phyloP scores from a whole-genome alignment of 139 green algal genomes.

The Micractinium conductrix region DNA sequence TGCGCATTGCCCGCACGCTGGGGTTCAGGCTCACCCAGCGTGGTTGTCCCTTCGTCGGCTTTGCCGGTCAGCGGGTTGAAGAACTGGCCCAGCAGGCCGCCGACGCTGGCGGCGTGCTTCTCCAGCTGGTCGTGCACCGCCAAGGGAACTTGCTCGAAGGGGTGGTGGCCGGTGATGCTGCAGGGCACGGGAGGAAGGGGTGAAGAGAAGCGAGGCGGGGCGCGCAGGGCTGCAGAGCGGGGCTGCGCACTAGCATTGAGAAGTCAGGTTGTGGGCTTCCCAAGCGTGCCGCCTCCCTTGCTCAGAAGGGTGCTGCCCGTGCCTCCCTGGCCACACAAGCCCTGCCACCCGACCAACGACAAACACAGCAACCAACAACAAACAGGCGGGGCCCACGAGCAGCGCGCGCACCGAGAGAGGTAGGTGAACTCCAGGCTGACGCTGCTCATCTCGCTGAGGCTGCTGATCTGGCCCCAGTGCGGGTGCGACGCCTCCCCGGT shows the following conservation, averaged over 20 bases:
- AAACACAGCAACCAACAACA: not conserved
- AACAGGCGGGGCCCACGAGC: not conserved
- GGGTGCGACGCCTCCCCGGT: constrained; percentile 33
- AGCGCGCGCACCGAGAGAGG: constrained; percentile 36
- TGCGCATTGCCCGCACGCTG: too few species aligned
- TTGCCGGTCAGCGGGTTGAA: constrained; percentile 32
- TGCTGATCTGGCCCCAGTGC: constrained; percentile 51
- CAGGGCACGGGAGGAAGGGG: too few species aligned
- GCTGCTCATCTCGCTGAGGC: constrained; percentile 76
- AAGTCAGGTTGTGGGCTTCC: too few species aligned
- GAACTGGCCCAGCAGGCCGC: constrained; percentile 42
- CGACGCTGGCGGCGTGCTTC: not conserved
- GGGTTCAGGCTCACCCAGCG: constrained; percentile 29
- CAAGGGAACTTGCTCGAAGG: constrained; percentile 18
- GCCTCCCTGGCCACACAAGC: too few species aligned
- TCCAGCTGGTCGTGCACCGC: constrained; percentile 36
- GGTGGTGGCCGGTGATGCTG: constrained; percentile 50
- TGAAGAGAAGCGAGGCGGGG: too few species aligned
- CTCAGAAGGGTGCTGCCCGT: too few species aligned
- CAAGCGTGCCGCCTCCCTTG: too few species aligned
- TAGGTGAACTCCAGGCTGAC: constrained; percentile 84
- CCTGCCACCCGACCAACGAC: too few species aligned
- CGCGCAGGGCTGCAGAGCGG: too few species aligned
- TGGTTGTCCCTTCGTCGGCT: constrained; percentile 14
- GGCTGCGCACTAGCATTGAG: too few species aligned